These are phyloP conservation scores for Oemleria cerasiformis DNA, from an alignment of 306 rosid genomes.

Conservation along the genomic window DNA sequence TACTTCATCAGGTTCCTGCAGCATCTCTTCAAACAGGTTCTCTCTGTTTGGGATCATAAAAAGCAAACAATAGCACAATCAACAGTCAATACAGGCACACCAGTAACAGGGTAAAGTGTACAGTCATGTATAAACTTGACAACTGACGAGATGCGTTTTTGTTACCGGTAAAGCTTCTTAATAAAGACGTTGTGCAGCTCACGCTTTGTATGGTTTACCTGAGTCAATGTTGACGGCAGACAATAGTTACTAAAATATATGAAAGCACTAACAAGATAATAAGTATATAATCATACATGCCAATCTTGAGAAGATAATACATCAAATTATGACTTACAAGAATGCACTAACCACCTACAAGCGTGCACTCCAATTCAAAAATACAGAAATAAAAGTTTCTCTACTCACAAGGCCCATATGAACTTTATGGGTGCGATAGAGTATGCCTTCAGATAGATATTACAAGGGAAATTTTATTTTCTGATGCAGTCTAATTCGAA, in stretches of 20 bases:
- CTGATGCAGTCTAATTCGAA: not conserved
- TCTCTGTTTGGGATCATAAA: slow-evolving; percentile 54
- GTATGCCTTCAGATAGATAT: not conserved
- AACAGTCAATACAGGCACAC: slow-evolving; percentile 16
- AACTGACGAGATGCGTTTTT: not conserved
- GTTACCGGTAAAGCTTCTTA: slow-evolving; percentile 85
- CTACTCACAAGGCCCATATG: not conserved
- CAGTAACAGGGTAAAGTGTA: not conserved
- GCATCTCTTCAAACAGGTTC: slow-evolving; percentile 89
- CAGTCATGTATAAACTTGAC: not conserved
- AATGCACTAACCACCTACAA: not conserved
- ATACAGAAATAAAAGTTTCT: too few relatives aligned
- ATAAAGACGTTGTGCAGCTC: slow-evolving; percentile 95
- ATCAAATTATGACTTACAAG: not conserved
- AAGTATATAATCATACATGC: not conserved
- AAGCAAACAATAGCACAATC: slow-evolving; percentile 22
- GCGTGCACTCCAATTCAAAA: not conserved
- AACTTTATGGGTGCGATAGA: not conserved
- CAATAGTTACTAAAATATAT: slow-evolving; percentile 13
- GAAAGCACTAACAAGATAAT: not conserved
- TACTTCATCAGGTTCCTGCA: slow-evolving; percentile 91
- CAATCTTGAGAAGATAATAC: not conserved
- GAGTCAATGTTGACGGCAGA: slow-evolving; percentile 21
- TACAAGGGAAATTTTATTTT: too few relatives aligned
- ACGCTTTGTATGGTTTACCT: slow-evolving; percentile 94